Evolutionary conservation across 192 early-diverging fungal species (phyloP).

Genomic region (Dimargaris verticillata): DNA sequence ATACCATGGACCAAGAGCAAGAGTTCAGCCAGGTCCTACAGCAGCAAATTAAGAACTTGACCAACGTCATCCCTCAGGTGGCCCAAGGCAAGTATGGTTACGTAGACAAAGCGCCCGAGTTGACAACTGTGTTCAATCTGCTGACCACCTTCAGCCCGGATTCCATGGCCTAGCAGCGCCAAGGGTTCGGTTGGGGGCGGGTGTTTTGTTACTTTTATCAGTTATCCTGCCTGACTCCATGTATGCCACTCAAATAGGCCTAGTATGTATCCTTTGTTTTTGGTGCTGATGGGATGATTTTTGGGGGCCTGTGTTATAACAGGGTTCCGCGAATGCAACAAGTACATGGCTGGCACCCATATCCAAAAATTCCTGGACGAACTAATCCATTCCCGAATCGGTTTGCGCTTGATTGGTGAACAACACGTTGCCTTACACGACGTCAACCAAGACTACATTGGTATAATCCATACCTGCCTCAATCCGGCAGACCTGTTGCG

Average conservation of each 20-base stretch:
- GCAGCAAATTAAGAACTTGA: constrained; percentile 62
- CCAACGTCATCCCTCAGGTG: constrained; percentile 78
- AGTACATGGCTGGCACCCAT: constrained; percentile 60
- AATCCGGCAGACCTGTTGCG: constrained; percentile 45
- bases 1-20: constrained; percentile 32
- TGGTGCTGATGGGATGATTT: too few relatives aligned
- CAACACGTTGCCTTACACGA: constrained; percentile 58
- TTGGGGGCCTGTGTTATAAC: background rate
- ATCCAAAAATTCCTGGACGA: constrained; percentile 65
- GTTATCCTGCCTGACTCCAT: background rate
- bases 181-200: background rate
- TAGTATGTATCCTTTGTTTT: background rate
- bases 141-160: background rate
- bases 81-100: constrained; percentile 42
- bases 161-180: background rate
- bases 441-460: constrained; percentile 36
- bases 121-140: background rate
- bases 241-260: background rate
- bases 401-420: constrained; percentile 81
- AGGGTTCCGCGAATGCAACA: constrained; percentile 80
- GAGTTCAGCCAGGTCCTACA: constrained; percentile 36
- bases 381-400: constrained; percentile 80
- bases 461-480: constrained; percentile 68
- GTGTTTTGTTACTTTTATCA: background rate
- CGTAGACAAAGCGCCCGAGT: background rate